Percentiles rank a stretch among this genome's conserved stretches.
Evolutionary conservation across 2,329 filamentous ascomycete species (phyloP).

Genomic region (Hypoxylon sp.): DNA sequence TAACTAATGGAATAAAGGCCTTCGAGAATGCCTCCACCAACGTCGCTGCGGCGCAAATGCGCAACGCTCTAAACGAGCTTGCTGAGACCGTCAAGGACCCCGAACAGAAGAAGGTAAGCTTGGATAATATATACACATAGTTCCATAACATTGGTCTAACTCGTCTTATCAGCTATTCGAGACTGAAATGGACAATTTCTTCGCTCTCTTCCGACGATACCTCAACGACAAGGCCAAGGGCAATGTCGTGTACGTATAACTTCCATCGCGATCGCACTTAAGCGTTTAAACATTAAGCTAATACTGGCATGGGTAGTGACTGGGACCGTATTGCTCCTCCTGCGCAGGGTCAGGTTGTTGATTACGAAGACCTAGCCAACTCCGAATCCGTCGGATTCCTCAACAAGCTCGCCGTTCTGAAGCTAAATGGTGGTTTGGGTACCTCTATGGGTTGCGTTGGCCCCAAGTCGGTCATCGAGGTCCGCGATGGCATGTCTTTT

Average conservation of each 20-base stretch:
- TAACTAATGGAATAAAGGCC: constrained; percentile 72
- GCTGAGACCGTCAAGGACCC: constrained; percentile 90
- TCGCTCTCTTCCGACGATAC: constrained; percentile 97
- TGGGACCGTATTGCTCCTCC: constrained; percentile 98
- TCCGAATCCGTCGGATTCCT: constrained; percentile 93
- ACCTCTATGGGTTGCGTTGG: constrained; percentile 99
- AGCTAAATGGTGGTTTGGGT: constrained; percentile 99
- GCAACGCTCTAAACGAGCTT: constrained; percentile 94
- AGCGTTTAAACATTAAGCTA: constrained; percentile 29
- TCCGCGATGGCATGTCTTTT: constrained; percentile 99
- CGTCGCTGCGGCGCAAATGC: constrained; percentile 98
- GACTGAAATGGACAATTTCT: constrained; percentile 99
- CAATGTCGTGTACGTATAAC: constrained; percentile 78
- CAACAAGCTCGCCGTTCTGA: constrained; percentile 97
- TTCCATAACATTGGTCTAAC: constrained; percentile 34
- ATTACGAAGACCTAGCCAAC: constrained; percentile 91
- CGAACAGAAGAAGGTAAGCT: constrained; percentile 81
- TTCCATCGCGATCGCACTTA: background rate
- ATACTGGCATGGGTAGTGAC: constrained; percentile 69
- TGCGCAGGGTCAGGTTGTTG: constrained; percentile 91
- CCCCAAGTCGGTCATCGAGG: constrained; percentile 99
- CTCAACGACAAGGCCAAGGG: constrained; percentile 99
- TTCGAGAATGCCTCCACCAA: constrained; percentile 99
- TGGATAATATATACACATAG: background rate
- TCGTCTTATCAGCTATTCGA: constrained; percentile 79